Evolutionary conservation across 192 early-diverging fungal genomes (phyloP), one percentile per base, ranked within the genome.

Genomic region (Lunasporangiospora selenospora): DNA sequence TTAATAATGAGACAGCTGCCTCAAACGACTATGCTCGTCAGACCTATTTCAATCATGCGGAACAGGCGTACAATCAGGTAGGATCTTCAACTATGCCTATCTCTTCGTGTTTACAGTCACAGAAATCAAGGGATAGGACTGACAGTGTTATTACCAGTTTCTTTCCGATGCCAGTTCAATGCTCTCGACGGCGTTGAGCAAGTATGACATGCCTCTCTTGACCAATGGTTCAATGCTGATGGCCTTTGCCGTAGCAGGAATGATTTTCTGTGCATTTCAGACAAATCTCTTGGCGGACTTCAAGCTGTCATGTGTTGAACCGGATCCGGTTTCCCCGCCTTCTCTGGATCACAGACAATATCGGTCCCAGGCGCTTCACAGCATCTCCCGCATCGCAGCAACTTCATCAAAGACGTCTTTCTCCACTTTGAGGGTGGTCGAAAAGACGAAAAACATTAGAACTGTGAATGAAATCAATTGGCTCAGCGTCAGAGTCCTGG

Each of bases 141-240:
- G 26, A 24, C 18, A 57, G 26, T 19, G 19, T 15, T 4, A 7
- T 46, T 36, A 13, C 4, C 50, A 78, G 77, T 78, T 78, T 29
- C 53, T 78, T 5, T 42, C 41, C 6, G 69, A 78, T 9, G 18
- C 77, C 23, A 78, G 64, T 13, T 66, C 58, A 3, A 56, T 57
- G 59, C 41, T 78, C 7, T 75, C 77, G 15, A 66, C 77, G 3
- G 65, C 65, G 0, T 54, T 67, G 23, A 73, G 77, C 57, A 73
- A 78, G 33, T 78, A 78, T 47, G 64, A 75, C 31, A 63, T 75
- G 62, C 38, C 49, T 6, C 41, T 69, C 16, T 45, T 79, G 60
- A 70, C 55, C 5, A 60, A 64, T 13, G 77, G 77, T 19, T 70
- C 75, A 13, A 33, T 69, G 16, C 38, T 75, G 23, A 75, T 79